phyloP scores from a whole-genome alignment of 2,329 filamentous ascomycete genomes.

The Calonectria hawksworthii region DNA sequence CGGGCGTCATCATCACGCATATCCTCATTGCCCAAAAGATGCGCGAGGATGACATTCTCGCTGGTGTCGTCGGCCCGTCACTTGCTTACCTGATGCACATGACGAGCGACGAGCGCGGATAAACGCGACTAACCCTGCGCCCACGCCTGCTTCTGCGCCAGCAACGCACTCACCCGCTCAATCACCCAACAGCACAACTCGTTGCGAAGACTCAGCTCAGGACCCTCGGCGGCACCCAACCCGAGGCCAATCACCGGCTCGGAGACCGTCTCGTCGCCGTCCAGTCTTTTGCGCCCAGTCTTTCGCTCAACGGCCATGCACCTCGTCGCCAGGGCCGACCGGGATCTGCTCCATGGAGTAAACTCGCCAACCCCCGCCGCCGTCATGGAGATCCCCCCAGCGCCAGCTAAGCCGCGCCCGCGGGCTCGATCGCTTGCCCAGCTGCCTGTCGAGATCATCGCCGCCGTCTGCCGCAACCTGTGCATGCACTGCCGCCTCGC shows the following conservation, averaged over 20 bases:
- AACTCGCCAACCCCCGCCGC: slow-evolving; percentile 22
- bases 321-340: slow-evolving; percentile 40
- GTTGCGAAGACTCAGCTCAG: slow-evolving; percentile 16
- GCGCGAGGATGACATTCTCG: slow-evolving; percentile 14
- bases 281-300: slow-evolving; percentile 3
- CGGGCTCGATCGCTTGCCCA: slow-evolving; percentile 33
- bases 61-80: slow-evolving; percentile 1
- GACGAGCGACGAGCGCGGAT: slow-evolving; percentile 12
- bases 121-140: slow-evolving; percentile 23
- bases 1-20: not conserved
- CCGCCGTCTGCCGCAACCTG: slow-evolving; percentile 44
- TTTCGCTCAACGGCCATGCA: slow-evolving; percentile 34
- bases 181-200: slow-evolving; percentile 13
- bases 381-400: slow-evolving; percentile 6
- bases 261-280: slow-evolving; percentile 22
- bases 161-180: slow-evolving; percentile 12
- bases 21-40: not conserved
- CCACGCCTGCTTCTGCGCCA: slow-evolving; percentile 1
- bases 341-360: slow-evolving; percentile 39
- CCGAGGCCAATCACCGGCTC: slow-evolving; percentile 25
- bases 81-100: slow-evolving; percentile 22
- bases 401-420: slow-evolving; percentile 26
- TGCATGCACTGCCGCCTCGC: slow-evolving; percentile 44
- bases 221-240: slow-evolving; percentile 21
- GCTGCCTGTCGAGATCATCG: slow-evolving; percentile 44